Evolutionary conservation across 179 eudicot genomes (phyloP).

Genomic region (Sideroxylon spinosum): DNA sequence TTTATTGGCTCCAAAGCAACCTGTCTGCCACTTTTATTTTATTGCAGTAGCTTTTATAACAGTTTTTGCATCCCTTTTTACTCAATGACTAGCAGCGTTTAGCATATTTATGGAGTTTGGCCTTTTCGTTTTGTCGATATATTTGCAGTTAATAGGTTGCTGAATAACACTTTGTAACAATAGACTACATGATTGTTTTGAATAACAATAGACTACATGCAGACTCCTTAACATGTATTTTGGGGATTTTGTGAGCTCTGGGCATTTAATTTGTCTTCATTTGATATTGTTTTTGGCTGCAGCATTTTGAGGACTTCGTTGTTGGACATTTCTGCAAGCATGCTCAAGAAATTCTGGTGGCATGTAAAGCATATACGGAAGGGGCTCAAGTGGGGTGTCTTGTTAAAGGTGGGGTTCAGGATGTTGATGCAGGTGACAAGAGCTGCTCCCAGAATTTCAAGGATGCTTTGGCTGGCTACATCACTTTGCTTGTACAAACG

Average conservation of each 20-base stretch:
- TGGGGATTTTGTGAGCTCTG: neutral
- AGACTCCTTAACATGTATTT: too few species aligned
- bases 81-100: too few species aligned
- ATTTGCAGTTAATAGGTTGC: too few species aligned
- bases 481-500: conserved; percentile 24
- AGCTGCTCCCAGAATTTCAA: conserved; percentile 33
- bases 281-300: conserved; percentile 19
- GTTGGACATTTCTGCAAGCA: conserved; percentile 58
- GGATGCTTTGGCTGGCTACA: conserved; percentile 21
- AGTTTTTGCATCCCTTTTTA: too few species aligned
- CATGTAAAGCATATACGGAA: conserved; percentile 64
- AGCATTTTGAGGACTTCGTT: conserved; percentile 79
- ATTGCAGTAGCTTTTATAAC: too few species aligned
- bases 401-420: conserved; percentile 46
- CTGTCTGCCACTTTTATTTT: too few species aligned
- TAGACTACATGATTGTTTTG: too few species aligned
- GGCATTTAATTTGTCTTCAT: neutral
- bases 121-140: too few species aligned
- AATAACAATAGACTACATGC: too few species aligned
- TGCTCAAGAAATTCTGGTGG: conserved; percentile 59
- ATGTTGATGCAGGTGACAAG: conserved; percentile 46
- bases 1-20: too few species aligned
- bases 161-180: too few species aligned
- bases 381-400: conserved; percentile 70
- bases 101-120: too few species aligned